Evolutionary conservation across 306 rosid genomes (phyloP), one percentile per base, ranked within the genome.

Genomic region (Gleditsia sinensis): DNA sequence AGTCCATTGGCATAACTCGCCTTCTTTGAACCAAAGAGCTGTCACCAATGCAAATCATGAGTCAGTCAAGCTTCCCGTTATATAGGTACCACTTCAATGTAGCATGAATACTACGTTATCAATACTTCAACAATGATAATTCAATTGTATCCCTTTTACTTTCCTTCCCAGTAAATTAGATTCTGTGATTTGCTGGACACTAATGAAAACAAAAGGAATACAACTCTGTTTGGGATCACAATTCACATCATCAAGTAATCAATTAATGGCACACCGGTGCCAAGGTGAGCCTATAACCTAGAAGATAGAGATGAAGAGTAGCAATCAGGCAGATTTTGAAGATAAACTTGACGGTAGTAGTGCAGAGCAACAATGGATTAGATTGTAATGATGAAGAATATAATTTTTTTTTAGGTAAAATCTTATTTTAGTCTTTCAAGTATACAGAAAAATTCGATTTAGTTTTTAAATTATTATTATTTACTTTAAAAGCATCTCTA

Each of bases 11-110:
- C 83, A 71, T 75, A 87, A 21, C 86, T 92, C 99, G 4, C 91
- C 96, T 85, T 91, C 97, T 80, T 87, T 86, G 85, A 95, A 95
- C 99, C 99, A 95, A 39, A 95, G 89, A 80, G 81, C 99, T 95
- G 90, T 81, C 57, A 24, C 34, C 34, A 34, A 66, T 61, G 43
- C 56, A 80, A 75, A 78, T 14, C 42, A 67, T 2, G 25, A 60
- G 69, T 73, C 49, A 69, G 27, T 43, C 6, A 58, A 58, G 20
- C 69, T 75, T 40, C 57, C 25, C 25, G 14, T 39, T 5, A 19
- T 5, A 57, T 45, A 53, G 20, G 17, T 11, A 42, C 45, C 6
- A 53, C 74, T 62, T 62, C 67, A 61, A 42, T 63, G 14, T 61
- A 53, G n/a, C 48, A 50, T 39, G 45, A 64, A 24, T 16, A 23